Evolutionary conservation across 78 protist genomes (phyloP).

Genomic region (Dictyostelium discoideum): dicty_2.7 NC_007088.5:4955501-4956000

Average conservation of each 20-base stretch:
- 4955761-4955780: conserved; percentile 19
- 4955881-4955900: conserved; percentile 21
- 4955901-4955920: conserved; percentile 26
- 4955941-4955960: not conserved
- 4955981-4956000: conserved; percentile 46
- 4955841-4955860: conserved; percentile 21
- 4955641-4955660: too few relatives aligned
- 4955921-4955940: conserved; percentile 51
- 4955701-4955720: not conserved
- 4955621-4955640: too few relatives aligned
- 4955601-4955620: too few relatives aligned
- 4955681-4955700: not conserved
- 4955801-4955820: conserved; percentile 46
- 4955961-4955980: not conserved
- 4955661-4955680: too few relatives aligned
- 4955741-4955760: not conserved
- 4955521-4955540: too few relatives aligned
- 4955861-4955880: conserved; percentile 35
- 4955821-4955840: conserved; percentile 9
- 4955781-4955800: conserved; percentile 15
- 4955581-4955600: too few relatives aligned
- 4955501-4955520: too few relatives aligned
- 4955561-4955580: too few relatives aligned
- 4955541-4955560: too few relatives aligned
- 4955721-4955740: not conserved